A percentile compares a stretch with the other conserved stretches of the same genome.
Evolutionary conservation across 108 stramenopile species (phyloP).

Genomic region (Nitzschia sp.): DNA sequence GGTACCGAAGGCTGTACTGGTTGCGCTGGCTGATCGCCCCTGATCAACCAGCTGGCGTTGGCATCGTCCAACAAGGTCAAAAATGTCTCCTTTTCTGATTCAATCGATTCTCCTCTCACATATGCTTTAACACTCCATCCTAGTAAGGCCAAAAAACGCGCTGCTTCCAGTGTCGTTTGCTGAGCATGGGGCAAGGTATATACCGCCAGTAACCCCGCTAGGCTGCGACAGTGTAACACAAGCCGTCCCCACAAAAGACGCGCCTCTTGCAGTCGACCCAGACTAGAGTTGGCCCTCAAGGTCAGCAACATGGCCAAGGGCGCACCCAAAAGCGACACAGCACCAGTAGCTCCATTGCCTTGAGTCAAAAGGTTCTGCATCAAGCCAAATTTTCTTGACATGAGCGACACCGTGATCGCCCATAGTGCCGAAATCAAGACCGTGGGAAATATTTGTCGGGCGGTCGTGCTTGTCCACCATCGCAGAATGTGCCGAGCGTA

Average conservation of each 20-base stretch:
- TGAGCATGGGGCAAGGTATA: constrained; percentile 23
- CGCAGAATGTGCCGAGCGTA: constrained; percentile 31
- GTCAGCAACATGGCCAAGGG: constrained; percentile 44
- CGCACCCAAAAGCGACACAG: constrained; percentile 25
- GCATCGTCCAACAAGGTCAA: too few relatives aligned
- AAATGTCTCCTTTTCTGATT: too few relatives aligned
- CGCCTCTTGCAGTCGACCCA: constrained; percentile 33
- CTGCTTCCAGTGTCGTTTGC: constrained; percentile 19
- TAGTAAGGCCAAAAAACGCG: constrained; percentile 33
- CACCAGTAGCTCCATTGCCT: constrained; percentile 10
- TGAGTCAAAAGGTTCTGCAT: background rate
- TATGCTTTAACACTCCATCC: constrained; percentile 41
- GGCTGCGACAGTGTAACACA: constrained; percentile 16
- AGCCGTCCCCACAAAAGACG: constrained; percentile 32
- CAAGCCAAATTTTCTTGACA: background rate
- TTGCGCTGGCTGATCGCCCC: too few relatives aligned
- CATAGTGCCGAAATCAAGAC: constrained; percentile 33
- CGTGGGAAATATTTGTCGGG: constrained; percentile 33
- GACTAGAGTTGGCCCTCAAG: constrained; percentile 32
- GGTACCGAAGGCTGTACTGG: too few relatives aligned
- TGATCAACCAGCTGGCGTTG: too few relatives aligned
- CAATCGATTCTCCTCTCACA: constrained; percentile 25
- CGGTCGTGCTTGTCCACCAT: constrained; percentile 34
- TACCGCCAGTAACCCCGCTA: constrained; percentile 23
- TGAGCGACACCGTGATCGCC: constrained; percentile 19